Evolutionary conservation across 306 rosid genomes (phyloP), one percentile per base, ranked within the genome.

Genomic region (Acacia melanoxylon): DNA sequence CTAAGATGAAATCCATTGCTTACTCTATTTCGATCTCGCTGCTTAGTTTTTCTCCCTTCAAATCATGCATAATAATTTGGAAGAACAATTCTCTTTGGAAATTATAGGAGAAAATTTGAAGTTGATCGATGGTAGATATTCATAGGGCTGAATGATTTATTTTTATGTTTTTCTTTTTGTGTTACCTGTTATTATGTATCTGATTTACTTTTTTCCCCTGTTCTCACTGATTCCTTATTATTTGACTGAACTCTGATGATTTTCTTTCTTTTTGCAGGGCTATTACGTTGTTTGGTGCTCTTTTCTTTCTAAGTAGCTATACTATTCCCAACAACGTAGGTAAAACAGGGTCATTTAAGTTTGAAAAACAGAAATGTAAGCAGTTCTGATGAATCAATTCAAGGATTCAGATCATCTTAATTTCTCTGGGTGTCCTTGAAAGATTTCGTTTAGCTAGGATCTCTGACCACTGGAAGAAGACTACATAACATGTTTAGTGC

Each of bases 251-350:
- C 35, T 70, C 75, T 24, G 48, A 68, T 11, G 40, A 3, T 78
- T 37, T 52, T 74, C 8, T 74, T 76, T 51, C 10, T 40, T 52
- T 86, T 85, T 87, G 90, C 85, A 88, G 90, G 88, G 77, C 63
- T 22, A 77, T 74, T 67, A 83, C 77, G 67, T 19, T 82, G 41
- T 74, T 84, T 58, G 72, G 85, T 68, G 10, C 29, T 44, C 75
- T 73, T 63, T 63, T 27, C 29, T 75, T 73, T 29, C 24, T 74
- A 42, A 45, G 56, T 48, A 37, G 51, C 71, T 72, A 25, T 52
- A 29, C 37, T 41, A 3, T 41, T 82, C 25, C 13, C 11, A 42
- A 6, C 80, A 80, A 67, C 54, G 22, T 37, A 69, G 85, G 48
- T 56, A 42, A 83, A 67, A 54, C 12, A 7, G 6, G 19, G 41